phyloP scores from a whole-genome alignment of 1,284 basidiomycete genomes.

The Fomitopsis schrenkii region DNA sequence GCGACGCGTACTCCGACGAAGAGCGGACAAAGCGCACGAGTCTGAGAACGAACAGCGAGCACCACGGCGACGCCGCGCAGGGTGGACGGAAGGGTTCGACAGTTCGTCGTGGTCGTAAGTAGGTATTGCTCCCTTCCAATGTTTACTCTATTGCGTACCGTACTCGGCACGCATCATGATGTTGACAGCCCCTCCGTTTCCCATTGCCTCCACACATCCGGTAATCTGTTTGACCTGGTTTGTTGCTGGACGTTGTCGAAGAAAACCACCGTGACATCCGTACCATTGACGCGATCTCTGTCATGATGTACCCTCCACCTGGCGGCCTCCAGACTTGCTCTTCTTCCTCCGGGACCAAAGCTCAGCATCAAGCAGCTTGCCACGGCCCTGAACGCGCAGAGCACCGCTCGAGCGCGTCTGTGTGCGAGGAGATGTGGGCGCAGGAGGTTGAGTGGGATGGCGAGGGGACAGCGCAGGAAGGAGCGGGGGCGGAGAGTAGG shows the following conservation, averaged over 20 bases:
- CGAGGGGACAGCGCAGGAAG: conserved; percentile 42
- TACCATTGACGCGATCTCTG: no score
- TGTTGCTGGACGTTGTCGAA: no score
- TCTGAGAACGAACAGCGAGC: not conserved
- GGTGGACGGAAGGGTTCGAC: no score
- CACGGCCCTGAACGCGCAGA: conserved; percentile 4
- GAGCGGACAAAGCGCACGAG: not conserved
- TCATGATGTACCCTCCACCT: no score
- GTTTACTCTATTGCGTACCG: no score
- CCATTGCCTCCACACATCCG: no score
- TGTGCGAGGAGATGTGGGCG: conserved; percentile 26
- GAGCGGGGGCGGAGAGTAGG: conserved; percentile 29
- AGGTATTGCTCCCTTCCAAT: no score
- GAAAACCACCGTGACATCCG: no score
- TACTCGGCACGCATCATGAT: no score
- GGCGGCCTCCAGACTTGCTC: conserved; percentile 3
- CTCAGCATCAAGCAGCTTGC: conserved; percentile 16
- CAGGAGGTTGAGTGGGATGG: conserved; percentile 55
- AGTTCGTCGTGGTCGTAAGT: no score
- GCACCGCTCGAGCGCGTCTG: not conserved
- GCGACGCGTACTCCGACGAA: not conserved
- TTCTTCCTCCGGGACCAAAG: conserved; percentile 68
- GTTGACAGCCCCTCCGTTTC: no score
- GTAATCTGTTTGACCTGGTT: no score
- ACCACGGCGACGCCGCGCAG: not conserved